These are phyloP conservation scores for Naganishia sp. DNA, from an alignment of 1,284 basidiomycete species.

Conservation along the genomic window DNA sequence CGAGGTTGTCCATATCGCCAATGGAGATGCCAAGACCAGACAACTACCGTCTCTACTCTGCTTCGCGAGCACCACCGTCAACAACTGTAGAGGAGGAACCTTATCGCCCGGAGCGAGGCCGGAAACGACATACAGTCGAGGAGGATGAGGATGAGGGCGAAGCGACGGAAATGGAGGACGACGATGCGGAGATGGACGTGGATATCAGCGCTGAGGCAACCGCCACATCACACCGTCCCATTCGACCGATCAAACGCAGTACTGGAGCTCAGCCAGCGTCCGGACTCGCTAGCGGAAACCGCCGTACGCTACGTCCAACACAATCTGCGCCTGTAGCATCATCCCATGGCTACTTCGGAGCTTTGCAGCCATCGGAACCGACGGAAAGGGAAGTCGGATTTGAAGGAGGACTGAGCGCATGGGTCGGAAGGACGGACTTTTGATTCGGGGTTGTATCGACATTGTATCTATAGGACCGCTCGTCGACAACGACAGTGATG, in stretches of 20 bases:
- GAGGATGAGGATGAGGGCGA: slow-evolving; percentile 24
- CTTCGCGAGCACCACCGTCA: neutral
- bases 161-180: slow-evolving; percentile 10
- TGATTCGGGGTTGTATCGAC: neutral
- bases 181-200: slow-evolving; percentile 6
- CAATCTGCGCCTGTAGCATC: slow-evolving; percentile 7
- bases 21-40: slow-evolving; percentile 1
- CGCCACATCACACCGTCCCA: neutral
- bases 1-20: neutral
- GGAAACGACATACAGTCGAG: slow-evolving; percentile 21
- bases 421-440: slow-evolving; percentile 25
- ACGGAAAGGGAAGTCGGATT: neutral
- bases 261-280: neutral
- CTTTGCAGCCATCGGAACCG: neutral
- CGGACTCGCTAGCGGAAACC: neutral
- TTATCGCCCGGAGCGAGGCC: slow-evolving; percentile 11
- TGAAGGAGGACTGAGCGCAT: slow-evolving; percentile 10
- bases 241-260: slow-evolving; percentile 11
- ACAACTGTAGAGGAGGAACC: slow-evolving; percentile 10
- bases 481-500: no score
- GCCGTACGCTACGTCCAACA: neutral
- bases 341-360: neutral
- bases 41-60: slow-evolving; percentile 18
- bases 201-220: neutral
- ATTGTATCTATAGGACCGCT: no score